Evolutionary conservation across 805 yeast species (phyloP).

Genomic region (Candida xiaguanensis): DNA sequence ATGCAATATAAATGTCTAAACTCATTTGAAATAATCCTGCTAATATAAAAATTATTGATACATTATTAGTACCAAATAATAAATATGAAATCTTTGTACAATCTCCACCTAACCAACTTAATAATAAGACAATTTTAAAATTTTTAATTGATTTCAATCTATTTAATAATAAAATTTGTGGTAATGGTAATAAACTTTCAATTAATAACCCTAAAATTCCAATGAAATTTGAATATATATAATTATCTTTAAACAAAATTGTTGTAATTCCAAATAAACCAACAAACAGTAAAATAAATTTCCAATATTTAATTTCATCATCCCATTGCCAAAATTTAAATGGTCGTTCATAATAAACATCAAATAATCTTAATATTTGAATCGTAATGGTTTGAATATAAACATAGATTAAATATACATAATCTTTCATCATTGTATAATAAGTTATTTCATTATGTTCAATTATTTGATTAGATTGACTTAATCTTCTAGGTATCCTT

Average conservation of each 20-base stretch:
- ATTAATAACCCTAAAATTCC: slow-evolving; percentile 66
- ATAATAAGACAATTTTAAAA: slow-evolving; percentile 67
- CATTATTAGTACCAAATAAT: slow-evolving; percentile 69
- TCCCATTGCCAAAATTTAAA: slow-evolving; percentile 86
- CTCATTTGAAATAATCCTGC: slow-evolving; percentile 79
- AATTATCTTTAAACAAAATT: slow-evolving; percentile 28
- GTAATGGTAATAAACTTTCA: slow-evolving; percentile 71
- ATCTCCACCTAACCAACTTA: slow-evolving; percentile 91
- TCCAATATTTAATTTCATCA: slow-evolving; percentile 55
- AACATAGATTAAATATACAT: slow-evolving; percentile 3
- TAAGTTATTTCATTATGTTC: slow-evolving; percentile 12
- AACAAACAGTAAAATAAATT: slow-evolving; percentile 50
- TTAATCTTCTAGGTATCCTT: slow-evolving; percentile 17
- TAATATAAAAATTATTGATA: slow-evolving; percentile 58
- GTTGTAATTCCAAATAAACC: slow-evolving; percentile 40
- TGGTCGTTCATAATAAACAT: slow-evolving; percentile 60
- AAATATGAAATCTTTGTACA: slow-evolving; percentile 70
- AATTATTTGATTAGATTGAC: slow-evolving; percentile 10
- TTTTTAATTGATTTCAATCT: slow-evolving; percentile 70
- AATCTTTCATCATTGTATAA: slow-evolving; percentile 1
- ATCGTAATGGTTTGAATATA: slow-evolving; percentile 6
- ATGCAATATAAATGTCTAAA: slow-evolving; percentile 68
- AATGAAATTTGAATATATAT: slow-evolving; percentile 45
- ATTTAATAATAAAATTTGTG: slow-evolving; percentile 69
- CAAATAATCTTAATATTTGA: slow-evolving; percentile 56